Evolutionary conservation across 2,329 filamentous ascomycete species (phyloP), one percentile per base, ranked within the genome.

Genomic region (Claviceps cyperi): DNA sequence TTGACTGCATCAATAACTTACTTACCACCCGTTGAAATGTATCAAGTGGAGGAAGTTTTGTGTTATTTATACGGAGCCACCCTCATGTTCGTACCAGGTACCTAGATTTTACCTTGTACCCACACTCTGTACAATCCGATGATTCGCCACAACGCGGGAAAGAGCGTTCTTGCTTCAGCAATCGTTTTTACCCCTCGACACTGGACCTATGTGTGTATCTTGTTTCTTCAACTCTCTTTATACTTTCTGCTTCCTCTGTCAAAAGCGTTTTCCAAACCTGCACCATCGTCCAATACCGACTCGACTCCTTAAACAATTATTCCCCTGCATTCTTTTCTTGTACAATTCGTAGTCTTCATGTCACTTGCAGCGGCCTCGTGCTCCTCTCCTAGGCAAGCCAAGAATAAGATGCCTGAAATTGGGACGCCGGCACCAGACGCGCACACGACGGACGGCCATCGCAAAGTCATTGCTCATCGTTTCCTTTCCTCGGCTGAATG

Each of bases 401-500:
- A 35, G 15, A 8, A n/a, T 2, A 44, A 49, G 28, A 49, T 49
- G 47, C 14, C 47, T 24, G 40, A 44, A 49, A 22, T 17, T 13
- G 32, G 38, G 14, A 24, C 11, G 15, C 15, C 40, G 14, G 15
- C 14, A 4, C 32, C 40, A 9, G 19, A 11, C 21, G 17, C 32
- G 17, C n/a, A n/a, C n/a, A n/a, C n/a, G n/a, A n/a, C 53, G 13
- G 51, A 55, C 17, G 53, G 50, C 19, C 50, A 52, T 17, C 54
- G 53, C 40, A 52, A 54, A 4, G 53, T 57, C 8, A 52, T 53
- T 44, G 56, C 52, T 3, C 60, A 71, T 53, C 66, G 72, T 35
- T 68, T 70, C 49, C 62, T 77, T 5, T 60, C 67, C 0, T 60
- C 67, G 4, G 52, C 61, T 4, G 74, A 76, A 54, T 74, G 72